Evolutionary conservation across 2,329 filamentous ascomycete species (phyloP).

Genomic region (Westerdykella sp.): DNA sequence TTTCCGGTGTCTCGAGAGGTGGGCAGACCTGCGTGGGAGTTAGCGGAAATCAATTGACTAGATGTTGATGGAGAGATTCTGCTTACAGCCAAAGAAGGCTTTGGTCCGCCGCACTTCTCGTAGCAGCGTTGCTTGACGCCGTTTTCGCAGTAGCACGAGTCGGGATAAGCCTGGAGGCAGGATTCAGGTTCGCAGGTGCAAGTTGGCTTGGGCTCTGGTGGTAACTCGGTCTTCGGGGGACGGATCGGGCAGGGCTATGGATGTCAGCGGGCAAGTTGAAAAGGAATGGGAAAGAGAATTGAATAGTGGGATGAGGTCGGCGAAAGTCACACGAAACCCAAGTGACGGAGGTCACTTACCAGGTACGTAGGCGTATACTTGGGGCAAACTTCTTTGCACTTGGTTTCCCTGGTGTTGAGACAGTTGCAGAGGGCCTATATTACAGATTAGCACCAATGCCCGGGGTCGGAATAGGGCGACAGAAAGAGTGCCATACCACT

Average conservation of each 20-base stretch:
- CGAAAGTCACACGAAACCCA: neutral
- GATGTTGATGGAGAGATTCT: neutral
- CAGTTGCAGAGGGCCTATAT: constrained; percentile 23
- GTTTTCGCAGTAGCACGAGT: constrained; percentile 26
- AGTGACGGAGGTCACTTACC: constrained; percentile 6
- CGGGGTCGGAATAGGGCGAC: neutral
- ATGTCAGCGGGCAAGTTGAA: neutral
- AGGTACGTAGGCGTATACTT: constrained; percentile 14
- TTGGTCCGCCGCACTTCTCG: constrained; percentile 22
- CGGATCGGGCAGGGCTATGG: constrained; percentile 11
- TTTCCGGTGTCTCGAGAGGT: neutral
- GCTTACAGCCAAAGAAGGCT: neutral
- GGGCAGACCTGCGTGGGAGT: neutral
- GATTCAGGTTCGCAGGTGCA: constrained; percentile 13
- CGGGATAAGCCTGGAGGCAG: constrained; percentile 20
- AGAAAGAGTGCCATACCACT: constrained; percentile 10
- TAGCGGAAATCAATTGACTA: neutral
- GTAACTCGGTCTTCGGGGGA: neutral
- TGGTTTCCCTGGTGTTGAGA: constrained; percentile 19
- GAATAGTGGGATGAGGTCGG: neutral
- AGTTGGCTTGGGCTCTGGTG: neutral
- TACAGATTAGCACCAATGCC: neutral
- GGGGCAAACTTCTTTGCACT: constrained; percentile 20
- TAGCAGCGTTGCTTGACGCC: constrained; percentile 18
- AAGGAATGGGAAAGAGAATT: neutral